phyloP scores from a whole-genome alignment of 306 rosid species.

The Acacia crassicarpa region DNA sequence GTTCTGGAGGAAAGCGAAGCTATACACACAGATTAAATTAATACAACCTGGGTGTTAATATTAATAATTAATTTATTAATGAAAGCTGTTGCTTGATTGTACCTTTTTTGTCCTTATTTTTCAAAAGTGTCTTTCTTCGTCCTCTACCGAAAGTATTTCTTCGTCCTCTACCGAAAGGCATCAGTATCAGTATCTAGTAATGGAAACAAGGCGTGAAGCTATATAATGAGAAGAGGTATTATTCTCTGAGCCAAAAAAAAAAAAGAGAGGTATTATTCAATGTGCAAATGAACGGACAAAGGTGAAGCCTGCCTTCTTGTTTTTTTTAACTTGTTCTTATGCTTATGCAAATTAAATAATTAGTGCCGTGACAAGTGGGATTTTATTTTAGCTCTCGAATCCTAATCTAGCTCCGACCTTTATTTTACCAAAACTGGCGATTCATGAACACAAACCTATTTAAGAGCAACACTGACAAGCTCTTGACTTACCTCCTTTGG shows the following conservation, averaged over 20 bases:
- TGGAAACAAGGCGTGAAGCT: neutral
- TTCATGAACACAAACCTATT: neutral
- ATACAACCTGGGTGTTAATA: slow-evolving; percentile 30
- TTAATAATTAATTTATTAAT: slow-evolving; percentile 7
- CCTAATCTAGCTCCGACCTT: neutral
- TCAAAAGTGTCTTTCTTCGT: neutral
- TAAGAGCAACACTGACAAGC: slow-evolving; percentile 13
- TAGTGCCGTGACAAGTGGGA: neutral
- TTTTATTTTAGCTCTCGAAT: too few relatives aligned
- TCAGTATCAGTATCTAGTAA: neutral
- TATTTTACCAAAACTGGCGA: neutral
- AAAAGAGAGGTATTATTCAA: slow-evolving; percentile 2
- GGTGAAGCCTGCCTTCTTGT: slow-evolving; percentile 5
- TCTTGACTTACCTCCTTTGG: slow-evolving; percentile 27
- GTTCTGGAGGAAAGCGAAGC: neutral
- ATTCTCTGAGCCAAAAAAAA: too few relatives aligned
- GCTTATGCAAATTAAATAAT: neutral
- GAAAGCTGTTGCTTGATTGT: slow-evolving; percentile 23
- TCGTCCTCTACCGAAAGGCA: neutral
- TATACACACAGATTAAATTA: neutral
- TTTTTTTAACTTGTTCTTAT: neutral
- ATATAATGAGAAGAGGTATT: neutral
- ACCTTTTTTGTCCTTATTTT: neutral
- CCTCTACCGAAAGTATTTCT: neutral
- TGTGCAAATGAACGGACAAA: slow-evolving; percentile 26